phyloP scores from a whole-genome alignment of 2,329 filamentous ascomycete species.

The Cladorrhinum sp. region DNA sequence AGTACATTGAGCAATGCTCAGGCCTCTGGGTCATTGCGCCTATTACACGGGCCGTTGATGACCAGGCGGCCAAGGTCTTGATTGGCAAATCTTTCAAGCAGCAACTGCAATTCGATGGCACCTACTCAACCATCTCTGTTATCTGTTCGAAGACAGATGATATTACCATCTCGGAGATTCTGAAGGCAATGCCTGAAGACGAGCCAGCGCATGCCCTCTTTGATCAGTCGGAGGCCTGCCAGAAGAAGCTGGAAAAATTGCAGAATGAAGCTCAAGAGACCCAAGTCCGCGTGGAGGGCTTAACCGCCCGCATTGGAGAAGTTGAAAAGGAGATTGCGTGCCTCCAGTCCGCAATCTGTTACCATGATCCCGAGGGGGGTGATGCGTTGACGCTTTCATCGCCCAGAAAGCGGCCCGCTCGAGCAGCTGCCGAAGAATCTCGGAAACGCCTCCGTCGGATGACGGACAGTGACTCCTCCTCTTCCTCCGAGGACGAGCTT shows the following conservation, averaged over 20 bases:
- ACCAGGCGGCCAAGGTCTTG: constrained; percentile 54
- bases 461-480: background rate
- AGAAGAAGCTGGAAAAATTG: background rate
- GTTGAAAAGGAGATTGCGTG: constrained; percentile 26
- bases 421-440: background rate
- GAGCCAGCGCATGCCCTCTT: background rate
- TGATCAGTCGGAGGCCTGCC: background rate
- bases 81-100: constrained; percentile 54
- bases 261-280: background rate
- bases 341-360: constrained; percentile 24
- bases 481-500: background rate
- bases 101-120: constrained; percentile 57
- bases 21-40: constrained; percentile 59
- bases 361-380: background rate
- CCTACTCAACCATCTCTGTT: constrained; percentile 52
- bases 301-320: background rate
- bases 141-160: constrained; percentile 63
- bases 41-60: constrained; percentile 58
- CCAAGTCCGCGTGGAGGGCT: background rate
- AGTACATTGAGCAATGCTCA: constrained; percentile 58
- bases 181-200: constrained; percentile 31
- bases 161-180: constrained; percentile 42
- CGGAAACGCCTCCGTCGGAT: constrained; percentile 7
- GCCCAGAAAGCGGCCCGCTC: constrained; percentile 9
- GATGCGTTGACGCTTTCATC: background rate